Base-by-base conservation (phyloP, 2,329 filamentous ascomycete species). In the Fulvia fulva region DNA sequence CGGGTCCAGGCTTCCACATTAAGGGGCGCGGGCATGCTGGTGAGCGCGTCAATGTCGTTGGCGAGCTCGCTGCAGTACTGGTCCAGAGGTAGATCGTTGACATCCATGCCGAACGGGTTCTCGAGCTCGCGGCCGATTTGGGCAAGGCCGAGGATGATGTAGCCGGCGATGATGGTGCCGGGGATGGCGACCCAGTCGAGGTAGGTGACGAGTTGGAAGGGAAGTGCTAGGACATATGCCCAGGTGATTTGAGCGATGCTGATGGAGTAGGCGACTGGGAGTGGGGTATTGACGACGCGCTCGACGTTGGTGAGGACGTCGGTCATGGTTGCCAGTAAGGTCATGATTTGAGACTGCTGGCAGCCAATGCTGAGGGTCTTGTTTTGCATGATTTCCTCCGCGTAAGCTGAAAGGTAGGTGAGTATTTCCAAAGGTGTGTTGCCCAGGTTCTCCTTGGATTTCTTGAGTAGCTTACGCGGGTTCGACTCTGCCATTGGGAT, bases 201-300 rank as follows among this genome's bases (percentile, higher is more conserved):
- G 2, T 75, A 71, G 0, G 73, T 70, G 69, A 84, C 83, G 6
- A 95, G 83, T 75, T 95, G 90, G 80, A 94, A 94, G 5, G 90
- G 90, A 1, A 95, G 81, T 30, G 90, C 80, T 65, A 91, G 76
- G 54, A 94, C 86, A 75, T 94, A 95, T 53, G 91, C 83, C 85
- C 89, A 92, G 30, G 90, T 90, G 70, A 94, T 93, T 72, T 95
- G 90, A 21, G 87, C 86, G 71, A 94, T 92, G 67, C 89, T 85
- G 67, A 95, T 94, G 64, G 83, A 85, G 77, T 95, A 95, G 49
- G 90, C 90, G 56, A 91, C 82, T 2, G 90, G 90, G 0, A 95
- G 82, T 1, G 90, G 90, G 0, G 90, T 95, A 72, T 87, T 89
- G 30, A 93, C 83, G 21, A 95, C 86, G 62, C 90, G 87, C 69